phyloP scores from a whole-genome alignment of 176 grass and related monocot genomes.

The Raddia distichophylla region DNA sequence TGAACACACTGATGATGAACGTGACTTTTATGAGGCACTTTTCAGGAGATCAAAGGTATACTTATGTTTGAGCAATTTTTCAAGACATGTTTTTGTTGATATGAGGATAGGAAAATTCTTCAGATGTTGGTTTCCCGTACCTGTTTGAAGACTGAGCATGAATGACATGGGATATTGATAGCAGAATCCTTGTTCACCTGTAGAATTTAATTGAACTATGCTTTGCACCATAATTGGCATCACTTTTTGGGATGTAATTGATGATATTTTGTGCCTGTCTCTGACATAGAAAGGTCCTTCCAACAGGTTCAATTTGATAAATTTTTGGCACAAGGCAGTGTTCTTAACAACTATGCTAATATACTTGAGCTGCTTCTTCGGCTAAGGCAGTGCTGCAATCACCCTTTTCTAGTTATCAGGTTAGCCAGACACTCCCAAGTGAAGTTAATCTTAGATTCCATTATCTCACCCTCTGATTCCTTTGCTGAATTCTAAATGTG shows the following conservation, averaged over 20 bases:
- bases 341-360: conserved; percentile 86
- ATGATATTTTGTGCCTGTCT: neutral
- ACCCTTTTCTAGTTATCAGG: conserved; percentile 98
- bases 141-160: neutral
- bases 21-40: conserved; percentile 85
- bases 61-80: neutral
- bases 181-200: neutral
- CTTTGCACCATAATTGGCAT: neutral
- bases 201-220: neutral
- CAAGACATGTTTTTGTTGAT: neutral
- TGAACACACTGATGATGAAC: conserved; percentile 66
- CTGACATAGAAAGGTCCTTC: conserved; percentile 18
- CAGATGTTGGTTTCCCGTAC: neutral
- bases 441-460: neutral
- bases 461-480: neutral
- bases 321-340: conserved; percentile 81
- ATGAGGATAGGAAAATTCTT: neutral
- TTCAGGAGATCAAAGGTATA: conserved; percentile 86
- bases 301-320: conserved; percentile 82
- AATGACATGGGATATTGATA: neutral
- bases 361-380: conserved; percentile 88
- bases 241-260: neutral
- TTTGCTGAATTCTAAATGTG: conserved; percentile 35
- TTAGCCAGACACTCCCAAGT: conserved; percentile 19
- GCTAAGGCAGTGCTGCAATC: conserved; percentile 86